Percentiles rank a stretch among this genome's conserved stretches.
Evolutionary conservation across 2,329 filamentous ascomycete genomes (phyloP).

Genomic region (Fusarium sp.): DNA sequence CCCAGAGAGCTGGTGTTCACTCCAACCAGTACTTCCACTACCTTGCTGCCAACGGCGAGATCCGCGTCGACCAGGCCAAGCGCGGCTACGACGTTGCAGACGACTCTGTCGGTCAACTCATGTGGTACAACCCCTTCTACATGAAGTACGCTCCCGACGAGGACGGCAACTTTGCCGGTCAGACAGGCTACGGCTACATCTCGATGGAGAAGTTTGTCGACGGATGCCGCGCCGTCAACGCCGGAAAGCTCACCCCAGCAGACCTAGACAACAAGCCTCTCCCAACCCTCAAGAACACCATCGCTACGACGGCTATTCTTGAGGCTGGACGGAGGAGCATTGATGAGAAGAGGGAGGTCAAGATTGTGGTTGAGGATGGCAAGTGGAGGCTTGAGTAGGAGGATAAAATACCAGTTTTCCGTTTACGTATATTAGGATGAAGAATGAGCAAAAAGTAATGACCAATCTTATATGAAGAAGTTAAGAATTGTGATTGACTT

Average conservation of each 20-base stretch:
- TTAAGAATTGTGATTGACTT: background rate
- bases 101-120: conserved; percentile 75
- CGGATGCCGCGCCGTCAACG: conserved; percentile 82
- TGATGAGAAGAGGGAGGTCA: conserved; percentile 83
- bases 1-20: conserved; percentile 93
- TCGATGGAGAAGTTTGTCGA: conserved; percentile 98
- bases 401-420: conserved; percentile 17
- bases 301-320: conserved; percentile 91
- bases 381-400: conserved; percentile 73
- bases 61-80: conserved; percentile 93
- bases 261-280: conserved; percentile 84
- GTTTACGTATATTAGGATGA: conserved; percentile 17
- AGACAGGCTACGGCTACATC: conserved; percentile 92
- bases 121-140: conserved; percentile 96
- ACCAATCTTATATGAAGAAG: background rate
- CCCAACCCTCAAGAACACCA: conserved; percentile 88
- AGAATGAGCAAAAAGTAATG: conserved; percentile 35
- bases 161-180: conserved; percentile 92
- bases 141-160: conserved; percentile 96
- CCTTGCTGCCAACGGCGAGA: conserved; percentile 85
- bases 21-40: conserved; percentile 98
- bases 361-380: conserved; percentile 75
- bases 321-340: conserved; percentile 87
- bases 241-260: conserved; percentile 76
- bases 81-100: conserved; percentile 95